These are phyloP conservation scores for Coniochaeta sp. DNA, from an alignment of 2,329 filamentous ascomycete species.

Conservation along the genomic window DNA sequence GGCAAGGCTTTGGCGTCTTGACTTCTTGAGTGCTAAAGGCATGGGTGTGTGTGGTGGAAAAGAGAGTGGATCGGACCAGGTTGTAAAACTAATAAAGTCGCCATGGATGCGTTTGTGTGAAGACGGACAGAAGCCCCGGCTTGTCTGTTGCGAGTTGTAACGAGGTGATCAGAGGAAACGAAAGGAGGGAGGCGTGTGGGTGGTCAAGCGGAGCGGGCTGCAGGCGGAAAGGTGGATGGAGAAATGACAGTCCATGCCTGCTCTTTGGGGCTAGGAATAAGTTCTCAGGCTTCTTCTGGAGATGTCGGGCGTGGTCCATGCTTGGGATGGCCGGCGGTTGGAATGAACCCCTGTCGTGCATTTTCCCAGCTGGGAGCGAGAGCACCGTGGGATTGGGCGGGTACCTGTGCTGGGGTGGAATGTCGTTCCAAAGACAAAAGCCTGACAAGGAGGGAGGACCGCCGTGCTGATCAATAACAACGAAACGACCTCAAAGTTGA, in stretches of 20 bases:
- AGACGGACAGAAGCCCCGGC: background rate
- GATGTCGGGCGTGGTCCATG: background rate
- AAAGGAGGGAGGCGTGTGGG: slow-evolving; percentile 9
- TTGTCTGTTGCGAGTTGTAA: background rate
- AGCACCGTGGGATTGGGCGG: background rate
- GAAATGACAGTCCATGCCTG: background rate
- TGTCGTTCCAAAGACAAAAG: background rate
- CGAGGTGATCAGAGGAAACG: background rate
- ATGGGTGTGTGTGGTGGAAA: slow-evolving; percentile 5
- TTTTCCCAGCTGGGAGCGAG: background rate
- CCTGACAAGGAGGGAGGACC: background rate
- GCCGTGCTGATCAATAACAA: background rate
- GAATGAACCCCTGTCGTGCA: background rate
- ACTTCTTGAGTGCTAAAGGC: too few relatives aligned
- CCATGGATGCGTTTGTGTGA: background rate
- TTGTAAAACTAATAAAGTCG: slow-evolving; percentile 7
- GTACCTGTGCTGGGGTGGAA: background rate
- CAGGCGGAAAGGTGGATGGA: background rate
- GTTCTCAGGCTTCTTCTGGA: background rate
- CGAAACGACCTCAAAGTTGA: background rate
- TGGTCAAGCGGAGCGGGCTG: slow-evolving; percentile 16
- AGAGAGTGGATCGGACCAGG: slow-evolving; percentile 12
- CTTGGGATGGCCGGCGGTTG: background rate
- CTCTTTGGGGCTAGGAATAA: background rate
- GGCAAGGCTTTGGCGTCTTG: slow-evolving; percentile 15